A percentile compares a stretch with the other conserved stretches of the same genome.
These are phyloP conservation scores for Candida gigantensis DNA, from an alignment of 1,139 yeast genomes.

Conservation along the genomic window DNA sequence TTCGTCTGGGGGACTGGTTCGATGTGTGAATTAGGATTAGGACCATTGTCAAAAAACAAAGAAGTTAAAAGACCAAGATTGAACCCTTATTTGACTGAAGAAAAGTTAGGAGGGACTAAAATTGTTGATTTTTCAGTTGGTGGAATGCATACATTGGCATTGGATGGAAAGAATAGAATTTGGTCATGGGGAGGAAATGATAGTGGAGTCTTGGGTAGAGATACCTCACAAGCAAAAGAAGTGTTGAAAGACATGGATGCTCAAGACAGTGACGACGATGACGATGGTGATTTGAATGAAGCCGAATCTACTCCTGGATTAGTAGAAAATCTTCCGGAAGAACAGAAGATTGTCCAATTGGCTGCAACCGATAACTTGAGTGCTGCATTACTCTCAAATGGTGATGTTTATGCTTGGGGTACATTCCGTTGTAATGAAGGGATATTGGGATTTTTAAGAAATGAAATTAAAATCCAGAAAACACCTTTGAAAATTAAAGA, in stretches of 20 bases:
- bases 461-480: constrained; percentile 59
- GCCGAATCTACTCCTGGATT: constrained; percentile 83
- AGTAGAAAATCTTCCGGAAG: constrained; percentile 66
- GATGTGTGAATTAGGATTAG: constrained; percentile 95
- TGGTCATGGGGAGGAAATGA: constrained; percentile 99
- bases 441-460: constrained; percentile 72
- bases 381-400: constrained; percentile 74
- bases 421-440: constrained; percentile 95
- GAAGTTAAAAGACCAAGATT: constrained; percentile 95
- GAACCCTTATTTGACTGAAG: constrained; percentile 69
- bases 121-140: constrained; percentile 90
- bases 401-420: constrained; percentile 97
- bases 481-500: constrained; percentile 66
- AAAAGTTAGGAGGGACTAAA: constrained; percentile 49
- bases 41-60: constrained; percentile 82
- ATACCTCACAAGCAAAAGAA: constrained; percentile 64
- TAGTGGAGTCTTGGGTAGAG: constrained; percentile 89
- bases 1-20: constrained; percentile 97
- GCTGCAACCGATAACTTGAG: constrained; percentile 95
- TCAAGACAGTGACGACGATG: constrained; percentile 51
- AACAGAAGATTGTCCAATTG: constrained; percentile 59
- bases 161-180: constrained; percentile 68
- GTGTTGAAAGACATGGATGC: constrained; percentile 65
- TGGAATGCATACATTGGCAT: constrained; percentile 90
- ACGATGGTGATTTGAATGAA: constrained; percentile 82